Percentiles rank a stretch among this genome's conserved stretches.
These are phyloP conservation scores for Galerina sulciceps DNA, from an alignment of 768 basidiomycete species.

Conservation along the genomic window DNA sequence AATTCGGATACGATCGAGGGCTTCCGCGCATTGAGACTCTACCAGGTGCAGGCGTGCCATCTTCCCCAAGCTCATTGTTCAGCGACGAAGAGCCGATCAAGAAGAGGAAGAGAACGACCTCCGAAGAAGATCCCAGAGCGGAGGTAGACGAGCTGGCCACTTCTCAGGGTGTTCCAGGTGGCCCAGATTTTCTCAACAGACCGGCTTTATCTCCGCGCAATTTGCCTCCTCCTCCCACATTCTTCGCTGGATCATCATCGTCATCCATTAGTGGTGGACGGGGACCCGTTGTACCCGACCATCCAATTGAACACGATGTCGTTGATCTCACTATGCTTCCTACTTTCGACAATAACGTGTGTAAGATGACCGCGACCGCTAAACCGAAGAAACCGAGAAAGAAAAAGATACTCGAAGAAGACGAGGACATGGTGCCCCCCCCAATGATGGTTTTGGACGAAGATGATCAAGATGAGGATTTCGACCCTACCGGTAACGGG, in stretches of 20 bases:
- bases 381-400: slow-evolving; percentile 33
- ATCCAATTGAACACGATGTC: slow-evolving; percentile 18
- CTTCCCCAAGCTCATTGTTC: slow-evolving; percentile 38
- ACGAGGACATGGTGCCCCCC: background rate
- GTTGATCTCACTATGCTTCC: slow-evolving; percentile 35
- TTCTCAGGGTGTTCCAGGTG: slow-evolving; percentile 6
- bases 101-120: slow-evolving; percentile 21
- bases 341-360: slow-evolving; percentile 14
- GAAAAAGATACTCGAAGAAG: slow-evolving; percentile 20
- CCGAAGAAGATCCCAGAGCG: background rate
- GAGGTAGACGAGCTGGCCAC: slow-evolving; percentile 33
- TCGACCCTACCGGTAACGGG: slow-evolving; percentile 22
- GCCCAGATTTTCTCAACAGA: background rate
- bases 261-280: slow-evolving; percentile 23
- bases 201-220: slow-evolving; percentile 10
- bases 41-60: slow-evolving; percentile 26
- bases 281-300: background rate
- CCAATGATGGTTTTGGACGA: slow-evolving; percentile 20
- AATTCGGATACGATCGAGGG: background rate
- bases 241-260: slow-evolving; percentile 52
- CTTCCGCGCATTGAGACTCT: slow-evolving; percentile 41
- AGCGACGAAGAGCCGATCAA: slow-evolving; percentile 14
- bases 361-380: slow-evolving; percentile 13
- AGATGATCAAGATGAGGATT: slow-evolving; percentile 32
- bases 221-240: slow-evolving; percentile 42